Evolutionary conservation across 2,329 filamentous ascomycete species (phyloP).

Genomic region (Fusarium keratoplasticum): DNA sequence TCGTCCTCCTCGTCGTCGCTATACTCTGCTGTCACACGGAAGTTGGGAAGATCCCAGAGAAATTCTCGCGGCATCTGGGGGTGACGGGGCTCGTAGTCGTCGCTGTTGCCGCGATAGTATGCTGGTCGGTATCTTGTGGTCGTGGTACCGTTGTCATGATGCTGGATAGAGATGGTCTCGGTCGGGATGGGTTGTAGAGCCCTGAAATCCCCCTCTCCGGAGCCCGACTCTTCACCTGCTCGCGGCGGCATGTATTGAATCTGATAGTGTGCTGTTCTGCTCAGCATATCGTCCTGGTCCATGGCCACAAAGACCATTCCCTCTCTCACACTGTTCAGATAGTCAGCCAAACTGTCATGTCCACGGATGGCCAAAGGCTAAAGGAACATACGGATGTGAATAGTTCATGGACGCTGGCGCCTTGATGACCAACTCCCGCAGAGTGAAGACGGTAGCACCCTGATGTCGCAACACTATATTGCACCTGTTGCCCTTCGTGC

Average conservation of each 20-base stretch:
- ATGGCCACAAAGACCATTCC: conserved; percentile 94
- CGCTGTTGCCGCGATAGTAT: conserved; percentile 54
- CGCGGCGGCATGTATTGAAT: conserved; percentile 68
- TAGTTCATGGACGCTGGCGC: conserved; percentile 80
- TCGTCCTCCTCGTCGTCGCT: conserved; percentile 68
- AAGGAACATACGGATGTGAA: conserved; percentile 80
- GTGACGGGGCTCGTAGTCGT: conserved; percentile 59
- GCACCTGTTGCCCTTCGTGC: conserved; percentile 87
- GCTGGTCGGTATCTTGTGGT: conserved; percentile 59
- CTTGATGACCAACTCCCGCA: conserved; percentile 90
- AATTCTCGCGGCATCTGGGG: conserved; percentile 71
- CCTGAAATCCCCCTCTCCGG: conserved; percentile 33
- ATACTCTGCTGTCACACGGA: conserved; percentile 69
- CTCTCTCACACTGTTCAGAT: conserved; percentile 77
- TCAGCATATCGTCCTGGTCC: conserved; percentile 80
- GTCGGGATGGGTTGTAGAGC: conserved; percentile 37
- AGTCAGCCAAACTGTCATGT: conserved; percentile 29
- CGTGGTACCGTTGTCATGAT: conserved; percentile 63
- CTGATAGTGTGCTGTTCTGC: conserved; percentile 79
- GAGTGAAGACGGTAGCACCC: conserved; percentile 81
- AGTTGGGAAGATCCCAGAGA: conserved; percentile 58
- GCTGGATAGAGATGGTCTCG: conserved; percentile 63
- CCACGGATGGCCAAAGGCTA: conserved; percentile 9
- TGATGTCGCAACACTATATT: conserved; percentile 88
- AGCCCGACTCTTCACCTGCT: conserved; percentile 29